Conservation (phyloP, 1,139 yeast species). For the Nematodospora anomalae region DNA sequence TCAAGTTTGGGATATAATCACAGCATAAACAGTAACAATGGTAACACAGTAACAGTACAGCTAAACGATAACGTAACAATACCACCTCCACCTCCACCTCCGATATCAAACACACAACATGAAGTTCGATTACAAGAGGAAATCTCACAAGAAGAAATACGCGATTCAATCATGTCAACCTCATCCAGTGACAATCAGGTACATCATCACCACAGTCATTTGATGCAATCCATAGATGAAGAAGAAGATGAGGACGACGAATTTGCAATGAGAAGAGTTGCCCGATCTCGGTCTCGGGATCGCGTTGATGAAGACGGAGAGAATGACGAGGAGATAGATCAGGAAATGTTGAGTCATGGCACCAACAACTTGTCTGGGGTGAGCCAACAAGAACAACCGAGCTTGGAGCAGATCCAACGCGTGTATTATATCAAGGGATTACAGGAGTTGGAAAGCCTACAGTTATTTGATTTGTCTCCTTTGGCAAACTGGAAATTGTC, state of each 20-base stretch:
- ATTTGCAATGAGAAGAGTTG: background rate
- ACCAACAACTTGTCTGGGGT: background rate
- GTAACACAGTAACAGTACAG: background rate
- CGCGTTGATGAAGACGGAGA: slow-evolving; percentile 2
- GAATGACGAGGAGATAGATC: slow-evolving; percentile 2
- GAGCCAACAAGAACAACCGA: slow-evolving; percentile 24
- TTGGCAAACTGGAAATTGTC: slow-evolving; percentile 87
- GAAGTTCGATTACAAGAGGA: slow-evolving; percentile 34
- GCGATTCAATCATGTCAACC: slow-evolving; percentile 33
- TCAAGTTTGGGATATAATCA: slow-evolving; percentile 14
- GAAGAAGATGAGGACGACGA: slow-evolving; percentile 16
- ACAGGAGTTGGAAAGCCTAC: slow-evolving; percentile 56
- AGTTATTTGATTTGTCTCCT: slow-evolving; percentile 71
- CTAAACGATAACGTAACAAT: background rate
- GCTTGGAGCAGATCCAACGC: slow-evolving; percentile 39
- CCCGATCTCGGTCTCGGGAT: no score
- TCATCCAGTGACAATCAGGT: slow-evolving; percentile 11
- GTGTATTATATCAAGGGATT: slow-evolving; percentile 50
- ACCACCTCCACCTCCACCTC: no score
- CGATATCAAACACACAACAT: slow-evolving; percentile 20
- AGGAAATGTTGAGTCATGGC: slow-evolving; percentile 7
- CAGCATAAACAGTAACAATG: slow-evolving; percentile 1
- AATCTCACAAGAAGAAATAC: slow-evolving; percentile 36
- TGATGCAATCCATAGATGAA: slow-evolving; percentile 14
- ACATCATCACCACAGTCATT: slow-evolving; percentile 8